Evolutionary conservation across 768 basidiomycete genomes (phyloP), one percentile per base, ranked within the genome.

Genomic region (Rhodotorula sphaerocarpa): DNA sequence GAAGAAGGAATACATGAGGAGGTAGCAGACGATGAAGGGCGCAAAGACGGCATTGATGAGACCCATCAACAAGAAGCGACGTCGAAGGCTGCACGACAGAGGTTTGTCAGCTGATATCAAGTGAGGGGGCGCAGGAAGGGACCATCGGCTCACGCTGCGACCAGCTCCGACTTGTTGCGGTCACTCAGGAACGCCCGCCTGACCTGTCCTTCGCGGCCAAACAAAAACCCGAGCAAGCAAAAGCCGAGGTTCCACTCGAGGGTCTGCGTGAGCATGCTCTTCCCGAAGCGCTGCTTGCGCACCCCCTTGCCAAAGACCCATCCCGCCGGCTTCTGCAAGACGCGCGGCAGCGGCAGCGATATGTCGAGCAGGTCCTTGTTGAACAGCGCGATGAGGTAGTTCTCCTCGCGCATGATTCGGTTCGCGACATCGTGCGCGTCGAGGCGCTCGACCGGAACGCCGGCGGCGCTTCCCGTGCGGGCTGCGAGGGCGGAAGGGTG

Each of bases 381-480:
- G 76, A 99, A 95, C 25, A 99, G 76, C 0, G 95, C 91, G 61
- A 97, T 95, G 54, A 99, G 81, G 74, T 97, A 99, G 76, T 99
- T 99, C 74, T 97, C 95, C 74, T 96, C 90, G 36, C 95, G 83
- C 83, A 99, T 82, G 71, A 99, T 96, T 55, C 95, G 86, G 74
- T 96, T 97, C 7, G 93, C 93, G 56, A 97, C 84, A 75, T 97
- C 93, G 73, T 99, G 95, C 3, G 93, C 95, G 70, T 99, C 95
- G 11, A 99, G 82, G 73, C 88, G 88, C 18, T 50, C 90, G 79
- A 48, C 21, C 46, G 61, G 16, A 36, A 57, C 3, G 55, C 28
- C 43, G 5, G 58, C 27, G 23, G 61, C 30, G 7, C 85, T 86
- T 0, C 23, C 20, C 11, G 68, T 27, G 11, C 67, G 64, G 12